Conservation (phyloP, 2,329 filamentous ascomycete genomes). For the Celoporthe dispersa region DNA sequence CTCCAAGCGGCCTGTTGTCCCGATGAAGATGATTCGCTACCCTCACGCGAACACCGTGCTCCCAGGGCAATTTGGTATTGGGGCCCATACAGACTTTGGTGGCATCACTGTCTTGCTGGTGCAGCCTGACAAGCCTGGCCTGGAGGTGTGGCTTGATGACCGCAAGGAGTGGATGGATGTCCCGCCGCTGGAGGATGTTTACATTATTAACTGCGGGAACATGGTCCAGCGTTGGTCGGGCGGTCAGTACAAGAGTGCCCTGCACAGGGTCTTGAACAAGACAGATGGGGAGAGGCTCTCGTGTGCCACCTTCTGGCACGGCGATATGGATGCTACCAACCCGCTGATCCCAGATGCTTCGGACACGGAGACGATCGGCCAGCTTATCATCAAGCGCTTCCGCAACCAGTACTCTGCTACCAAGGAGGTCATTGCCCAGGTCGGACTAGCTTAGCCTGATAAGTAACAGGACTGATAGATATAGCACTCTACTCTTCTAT, state of each 20-base stretch:
- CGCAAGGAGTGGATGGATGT: constrained; percentile 32
- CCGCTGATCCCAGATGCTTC: constrained; percentile 31
- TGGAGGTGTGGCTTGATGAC: constrained; percentile 34
- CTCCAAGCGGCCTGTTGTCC: constrained; percentile 32
- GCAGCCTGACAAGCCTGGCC: constrained; percentile 33
- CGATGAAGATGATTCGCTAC: constrained; percentile 34
- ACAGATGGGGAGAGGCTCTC: constrained; percentile 1
- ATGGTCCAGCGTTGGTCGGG: constrained; percentile 32
- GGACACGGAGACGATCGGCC: constrained; percentile 33
- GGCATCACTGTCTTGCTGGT: constrained; percentile 35
- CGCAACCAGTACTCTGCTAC: constrained; percentile 8
- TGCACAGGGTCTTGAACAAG: constrained; percentile 32
- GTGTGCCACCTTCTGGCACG: constrained; percentile 35
- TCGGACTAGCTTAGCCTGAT: background rate
- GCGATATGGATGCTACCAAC: constrained; percentile 35
- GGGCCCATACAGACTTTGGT: constrained; percentile 36
- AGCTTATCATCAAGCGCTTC: constrained; percentile 34
- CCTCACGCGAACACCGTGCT: constrained; percentile 16
- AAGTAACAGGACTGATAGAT: background rate
- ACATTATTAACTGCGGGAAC: constrained; percentile 34
- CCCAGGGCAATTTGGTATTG: constrained; percentile 33
- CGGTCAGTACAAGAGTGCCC: constrained; percentile 30
- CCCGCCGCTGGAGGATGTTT: constrained; percentile 31
- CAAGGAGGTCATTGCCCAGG: constrained; percentile 5
- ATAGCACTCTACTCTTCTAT: background rate